These are phyloP conservation scores for Rutstroemia sydowiana DNA, from an alignment of 2,329 filamentous ascomycete genomes.

Conservation along the genomic window DNA sequence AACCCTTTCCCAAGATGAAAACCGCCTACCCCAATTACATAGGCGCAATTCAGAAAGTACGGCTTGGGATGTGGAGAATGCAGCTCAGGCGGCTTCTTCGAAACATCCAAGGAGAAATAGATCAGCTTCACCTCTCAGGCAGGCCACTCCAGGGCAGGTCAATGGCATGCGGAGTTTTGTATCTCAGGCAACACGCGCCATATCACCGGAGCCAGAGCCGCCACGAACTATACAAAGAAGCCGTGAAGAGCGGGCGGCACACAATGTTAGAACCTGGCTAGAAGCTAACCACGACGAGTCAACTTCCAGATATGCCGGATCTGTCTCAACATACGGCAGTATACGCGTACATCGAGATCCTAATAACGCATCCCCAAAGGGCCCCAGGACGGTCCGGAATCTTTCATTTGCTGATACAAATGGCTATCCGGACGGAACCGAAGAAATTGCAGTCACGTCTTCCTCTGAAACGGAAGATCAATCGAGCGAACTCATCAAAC, in stretches of 20 bases:
- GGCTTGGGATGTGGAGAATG: constrained; percentile 22
- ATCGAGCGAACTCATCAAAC: constrained; percentile 4
- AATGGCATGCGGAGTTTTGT: constrained; percentile 10
- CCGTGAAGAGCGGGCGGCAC: constrained; percentile 8
- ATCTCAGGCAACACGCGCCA: constrained; percentile 11
- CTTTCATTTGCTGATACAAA: constrained; percentile 11
- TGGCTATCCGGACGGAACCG: constrained; percentile 18
- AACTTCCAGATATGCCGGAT: constrained; percentile 18
- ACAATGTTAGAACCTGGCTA: constrained; percentile 24
- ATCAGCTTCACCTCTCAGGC: constrained; percentile 17
- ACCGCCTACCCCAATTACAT: constrained; percentile 9
- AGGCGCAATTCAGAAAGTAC: constrained; percentile 31
- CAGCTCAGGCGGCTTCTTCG: constrained; percentile 7
- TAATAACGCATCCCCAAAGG: constrained; percentile 6
- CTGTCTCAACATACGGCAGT: constrained; percentile 23
- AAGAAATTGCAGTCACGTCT: constrained; percentile 22
- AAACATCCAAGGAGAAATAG: constrained; percentile 16
- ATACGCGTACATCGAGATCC: constrained; percentile 22
- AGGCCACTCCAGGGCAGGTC: constrained; percentile 4
- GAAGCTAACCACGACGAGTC: constrained; percentile 12
- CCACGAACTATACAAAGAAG: constrained; percentile 9
- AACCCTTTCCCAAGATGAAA: constrained; percentile 14
- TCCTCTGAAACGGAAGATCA: constrained; percentile 9
- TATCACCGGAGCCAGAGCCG: constrained; percentile 5
- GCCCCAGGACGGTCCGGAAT: constrained; percentile 7